Evolutionary conservation across 257 asterid species (phyloP).

Genomic region (Nicotiana attenuata): DNA sequence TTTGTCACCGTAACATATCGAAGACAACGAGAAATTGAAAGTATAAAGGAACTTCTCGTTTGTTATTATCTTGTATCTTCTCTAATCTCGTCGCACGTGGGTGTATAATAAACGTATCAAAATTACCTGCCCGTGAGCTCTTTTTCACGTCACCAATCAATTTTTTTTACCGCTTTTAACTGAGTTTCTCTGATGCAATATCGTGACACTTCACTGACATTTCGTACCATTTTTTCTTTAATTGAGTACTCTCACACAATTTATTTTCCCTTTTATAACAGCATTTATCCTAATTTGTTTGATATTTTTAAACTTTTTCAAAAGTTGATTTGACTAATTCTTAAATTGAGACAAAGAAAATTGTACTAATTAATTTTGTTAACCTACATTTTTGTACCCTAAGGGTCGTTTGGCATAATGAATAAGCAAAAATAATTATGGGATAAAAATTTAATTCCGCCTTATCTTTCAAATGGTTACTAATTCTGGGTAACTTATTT

Average conservation of each 20-base stretch:
- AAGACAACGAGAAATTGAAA: background rate
- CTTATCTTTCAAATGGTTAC: too few relatives aligned
- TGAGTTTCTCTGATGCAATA: background rate
- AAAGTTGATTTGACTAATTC: background rate
- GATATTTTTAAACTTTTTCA: background rate
- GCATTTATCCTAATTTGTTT: background rate
- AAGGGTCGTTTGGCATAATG: too few relatives aligned
- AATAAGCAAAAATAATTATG: too few relatives aligned
- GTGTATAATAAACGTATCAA: too few relatives aligned
- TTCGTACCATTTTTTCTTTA: background rate
- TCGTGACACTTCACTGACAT: background rate
- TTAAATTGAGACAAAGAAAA: background rate
- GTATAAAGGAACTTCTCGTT: background rate
- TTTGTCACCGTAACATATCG: background rate
- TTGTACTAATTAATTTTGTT: background rate
- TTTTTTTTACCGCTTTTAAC: background rate
- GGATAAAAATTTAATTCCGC: too few relatives aligned
- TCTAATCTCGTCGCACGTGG: background rate
- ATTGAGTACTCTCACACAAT: background rate
- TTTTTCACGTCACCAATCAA: background rate
- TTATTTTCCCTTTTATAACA: background rate
- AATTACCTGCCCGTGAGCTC: background rate
- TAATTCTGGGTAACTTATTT: too few relatives aligned
- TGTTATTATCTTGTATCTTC: background rate
- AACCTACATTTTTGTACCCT: too few relatives aligned